Base-by-base conservation (phyloP, 768 basidiomycete genomes). In the Obba rivulosa region DNA sequence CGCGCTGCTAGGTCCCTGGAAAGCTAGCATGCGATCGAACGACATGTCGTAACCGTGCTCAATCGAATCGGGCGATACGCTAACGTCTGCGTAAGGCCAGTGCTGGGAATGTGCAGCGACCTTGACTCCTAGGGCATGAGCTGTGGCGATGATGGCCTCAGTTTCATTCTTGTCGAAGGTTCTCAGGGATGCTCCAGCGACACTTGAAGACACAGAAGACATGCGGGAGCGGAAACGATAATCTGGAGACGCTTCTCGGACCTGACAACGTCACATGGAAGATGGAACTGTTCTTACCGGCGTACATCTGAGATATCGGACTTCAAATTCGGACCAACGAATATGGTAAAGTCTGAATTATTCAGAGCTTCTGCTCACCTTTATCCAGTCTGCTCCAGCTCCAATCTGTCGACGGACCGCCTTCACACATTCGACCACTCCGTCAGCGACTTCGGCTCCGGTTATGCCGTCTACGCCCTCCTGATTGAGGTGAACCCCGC, bases 381-480 rank as follows among this genome's bases (percentile, higher is more conserved):
- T 83, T 54, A 85, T 80, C 78, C 77, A 81, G 62, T 85, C 83
- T 3, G 82, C 77, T 7, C 81, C 81, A 11, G 78, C 75, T 24
- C 81, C 81, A 46, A 85, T 72, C 53, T 84, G 83, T 49, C 70
- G 71, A 22, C 81, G 69, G 4, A 82, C 78, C 11, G 75, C 80
- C 50, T 70, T 71, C 35, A 75, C 59, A 55, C 82, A 80, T 28
- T 70, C 78, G 25, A 74, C 75, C 20, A 71, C 63, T 1, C 82
- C 83, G 52, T 85, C 81, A 1, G 74, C 81, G 3, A 72, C 70
- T 49, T 81, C 76, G 8, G 80, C 79, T 5, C 83, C 79, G 3
- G 69, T 74, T 34, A 79, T 66, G 1, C 78, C 76, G 52, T 85
- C 78, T 8, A 81, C 66, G 7, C 78, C 80, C 49, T 80, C 76